phyloP scores from a whole-genome alignment of 2,329 filamentous ascomycete species.

The Ophiosphaerella korrae region DNA sequence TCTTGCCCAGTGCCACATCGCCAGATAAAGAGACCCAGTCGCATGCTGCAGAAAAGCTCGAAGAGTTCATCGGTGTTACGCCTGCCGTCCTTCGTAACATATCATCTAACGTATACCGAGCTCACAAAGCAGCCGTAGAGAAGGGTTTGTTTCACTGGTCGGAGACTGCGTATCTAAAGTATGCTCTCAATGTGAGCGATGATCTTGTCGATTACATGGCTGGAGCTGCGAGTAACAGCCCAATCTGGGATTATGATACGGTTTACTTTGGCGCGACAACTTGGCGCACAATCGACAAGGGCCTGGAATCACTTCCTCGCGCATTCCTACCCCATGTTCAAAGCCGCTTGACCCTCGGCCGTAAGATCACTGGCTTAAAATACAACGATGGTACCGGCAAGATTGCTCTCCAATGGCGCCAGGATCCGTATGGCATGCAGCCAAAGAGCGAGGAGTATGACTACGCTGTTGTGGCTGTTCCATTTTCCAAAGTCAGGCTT shows the following conservation, averaged over 20 bases:
- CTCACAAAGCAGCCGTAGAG: conserved; percentile 60
- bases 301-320: conserved; percentile 62
- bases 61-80: conserved; percentile 25
- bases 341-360: conserved; percentile 61
- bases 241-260: conserved; percentile 55
- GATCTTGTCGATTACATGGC: conserved; percentile 57
- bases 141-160: conserved; percentile 67
- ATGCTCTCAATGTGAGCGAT: conserved; percentile 62
- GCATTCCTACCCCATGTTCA: conserved; percentile 68
- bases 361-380: conserved; percentile 62
- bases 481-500: conserved; percentile 67
- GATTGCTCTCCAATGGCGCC: conserved; percentile 64
- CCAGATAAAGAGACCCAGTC: conserved; percentile 25
- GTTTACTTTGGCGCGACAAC: conserved; percentile 65
- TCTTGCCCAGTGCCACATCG: conserved; percentile 15
- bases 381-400: conserved; percentile 59
- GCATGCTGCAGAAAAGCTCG: conserved; percentile 24
- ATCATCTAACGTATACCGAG: conserved; percentile 54
- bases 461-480: conserved; percentile 68
- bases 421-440: conserved; percentile 50
- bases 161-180: conserved; percentile 66
- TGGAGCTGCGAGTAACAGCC: conserved; percentile 47
- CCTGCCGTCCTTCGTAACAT: conserved; percentile 47
- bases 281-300: conserved; percentile 70
- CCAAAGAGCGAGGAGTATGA: conserved; percentile 62